Percentiles rank a stretch among this genome's conserved stretches.
phyloP scores from a whole-genome alignment of 768 basidiomycete genomes.

The Melanogaster broomeanus region DNA sequence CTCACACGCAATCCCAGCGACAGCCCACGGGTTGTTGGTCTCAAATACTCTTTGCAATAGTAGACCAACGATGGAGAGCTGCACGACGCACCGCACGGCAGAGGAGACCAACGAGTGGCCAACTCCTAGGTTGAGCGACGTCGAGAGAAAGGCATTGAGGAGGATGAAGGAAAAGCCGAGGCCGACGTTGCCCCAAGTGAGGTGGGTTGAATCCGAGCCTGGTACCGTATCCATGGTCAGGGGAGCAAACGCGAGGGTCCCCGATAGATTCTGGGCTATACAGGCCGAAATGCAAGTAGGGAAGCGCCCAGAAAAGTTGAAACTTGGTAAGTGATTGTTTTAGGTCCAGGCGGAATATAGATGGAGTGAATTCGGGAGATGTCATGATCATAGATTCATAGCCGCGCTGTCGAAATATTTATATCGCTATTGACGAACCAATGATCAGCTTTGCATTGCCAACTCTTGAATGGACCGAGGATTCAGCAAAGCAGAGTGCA shows the following conservation, averaged over 20 bases:
- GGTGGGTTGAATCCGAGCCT: slow-evolving; percentile 23
- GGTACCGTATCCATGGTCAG: slow-evolving; percentile 34
- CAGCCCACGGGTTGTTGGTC: slow-evolving; percentile 71
- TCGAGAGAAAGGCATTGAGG: slow-evolving; percentile 69
- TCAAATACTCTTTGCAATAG: slow-evolving; percentile 75
- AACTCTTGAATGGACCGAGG: neutral
- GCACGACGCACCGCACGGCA: slow-evolving; percentile 72
- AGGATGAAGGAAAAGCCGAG: slow-evolving; percentile 76
- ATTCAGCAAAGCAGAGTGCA: neutral
- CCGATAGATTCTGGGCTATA: neutral
- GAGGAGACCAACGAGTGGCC: slow-evolving; percentile 68
- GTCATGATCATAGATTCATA: neutral
- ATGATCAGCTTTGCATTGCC: neutral
- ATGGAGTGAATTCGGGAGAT: neutral
- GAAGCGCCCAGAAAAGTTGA: neutral
- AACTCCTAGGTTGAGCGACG: slow-evolving; percentile 64
- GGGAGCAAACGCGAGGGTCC: neutral
- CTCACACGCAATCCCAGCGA: slow-evolving; percentile 73
- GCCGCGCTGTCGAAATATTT: neutral
- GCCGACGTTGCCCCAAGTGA: slow-evolving; percentile 75
- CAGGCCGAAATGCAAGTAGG: neutral
- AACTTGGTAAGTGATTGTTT: neutral
- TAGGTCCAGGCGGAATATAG: neutral
- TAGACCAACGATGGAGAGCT: slow-evolving; percentile 73
- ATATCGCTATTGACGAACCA: neutral